A percentile compares a stretch with the other conserved stretches of the same genome.
Evolutionary conservation across 1,139 yeast genomes (phyloP).

Genomic region (Suhomyces taliae): DNA sequence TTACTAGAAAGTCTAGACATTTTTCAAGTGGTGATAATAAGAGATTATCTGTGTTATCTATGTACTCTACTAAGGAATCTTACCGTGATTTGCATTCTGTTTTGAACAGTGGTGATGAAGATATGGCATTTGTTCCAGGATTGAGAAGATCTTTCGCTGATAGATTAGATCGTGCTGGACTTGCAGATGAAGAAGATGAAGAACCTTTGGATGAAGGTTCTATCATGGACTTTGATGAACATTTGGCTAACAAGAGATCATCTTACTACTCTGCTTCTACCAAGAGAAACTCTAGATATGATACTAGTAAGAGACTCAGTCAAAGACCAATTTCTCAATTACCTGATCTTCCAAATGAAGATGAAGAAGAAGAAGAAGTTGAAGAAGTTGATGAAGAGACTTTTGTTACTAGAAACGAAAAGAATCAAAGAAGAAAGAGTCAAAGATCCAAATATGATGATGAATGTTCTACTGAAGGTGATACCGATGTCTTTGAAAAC

Average conservation of each 20-base stretch:
- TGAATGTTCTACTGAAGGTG: slow-evolving; percentile 19
- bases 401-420: slow-evolving; percentile 36
- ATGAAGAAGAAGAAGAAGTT: slow-evolving; percentile 21
- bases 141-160: slow-evolving; percentile 48
- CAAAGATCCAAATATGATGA: slow-evolving; percentile 17
- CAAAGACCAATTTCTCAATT: slow-evolving; percentile 35
- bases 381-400: slow-evolving; percentile 27
- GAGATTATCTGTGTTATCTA: slow-evolving; percentile 66
- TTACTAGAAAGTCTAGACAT: slow-evolving; percentile 64
- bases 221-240: slow-evolving; percentile 46
- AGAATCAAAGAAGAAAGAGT: slow-evolving; percentile 18
- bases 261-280: slow-evolving; percentile 32
- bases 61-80: slow-evolving; percentile 68
- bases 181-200: slow-evolving; percentile 30
- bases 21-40: slow-evolving; percentile 58
- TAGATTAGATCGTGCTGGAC: slow-evolving; percentile 41
- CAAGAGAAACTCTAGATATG: slow-evolving; percentile 22
- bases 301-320: slow-evolving; percentile 21
- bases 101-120: slow-evolving; percentile 38
- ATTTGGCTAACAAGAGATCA: slow-evolving; percentile 39
- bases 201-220: slow-evolving; percentile 40
- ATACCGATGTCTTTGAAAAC: slow-evolving; percentile 41
- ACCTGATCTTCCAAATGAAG: slow-evolving; percentile 32
- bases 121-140: slow-evolving; percentile 25
- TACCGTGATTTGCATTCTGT: slow-evolving; percentile 61